Percentiles rank a stretch among this genome's conserved stretches.
phyloP scores from a whole-genome alignment of 163 green algal genomes.

The Chlamydomonas reinhardtii region DNA sequence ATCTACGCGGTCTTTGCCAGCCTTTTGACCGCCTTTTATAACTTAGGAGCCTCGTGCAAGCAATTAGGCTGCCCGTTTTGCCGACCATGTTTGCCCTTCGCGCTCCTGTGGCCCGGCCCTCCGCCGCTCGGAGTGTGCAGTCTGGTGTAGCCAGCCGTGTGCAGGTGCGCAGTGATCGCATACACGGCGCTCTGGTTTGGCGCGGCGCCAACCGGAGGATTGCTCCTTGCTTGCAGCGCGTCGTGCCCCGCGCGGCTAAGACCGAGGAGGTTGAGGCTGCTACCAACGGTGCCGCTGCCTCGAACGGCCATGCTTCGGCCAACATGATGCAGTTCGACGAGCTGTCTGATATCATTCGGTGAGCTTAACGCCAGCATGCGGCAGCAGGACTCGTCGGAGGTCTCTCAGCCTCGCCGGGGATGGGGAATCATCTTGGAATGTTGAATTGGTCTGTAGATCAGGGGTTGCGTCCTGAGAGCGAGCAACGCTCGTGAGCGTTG shows the following conservation, averaged over 20 bases:
- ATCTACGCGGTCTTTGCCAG: background rate
- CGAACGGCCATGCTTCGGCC: background rate
- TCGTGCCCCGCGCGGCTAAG: constrained; percentile 16
- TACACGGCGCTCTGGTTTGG: no score
- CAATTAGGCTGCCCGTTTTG: background rate
- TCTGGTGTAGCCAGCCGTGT: background rate
- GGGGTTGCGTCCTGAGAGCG: no score
- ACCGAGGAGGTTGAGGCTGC: constrained; percentile 40
- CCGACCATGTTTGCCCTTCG: background rate
- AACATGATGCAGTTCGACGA: constrained; percentile 88
- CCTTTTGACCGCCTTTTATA: background rate
- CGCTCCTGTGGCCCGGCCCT: constrained; percentile 9
- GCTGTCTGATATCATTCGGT: constrained; percentile 75
- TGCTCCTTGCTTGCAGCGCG: constrained; percentile 26
- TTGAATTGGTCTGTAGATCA: no score
- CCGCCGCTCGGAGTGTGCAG: constrained; percentile 22
- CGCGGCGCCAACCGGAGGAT: background rate
- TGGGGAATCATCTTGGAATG: no score
- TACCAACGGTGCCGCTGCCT: constrained; percentile 31
- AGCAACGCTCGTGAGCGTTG: no score
- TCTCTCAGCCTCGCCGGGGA: no score
- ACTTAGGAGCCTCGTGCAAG: background rate
- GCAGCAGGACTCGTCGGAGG: no score
- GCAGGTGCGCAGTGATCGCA: constrained; percentile 4
- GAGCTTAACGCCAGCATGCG: no score